Evolutionary conservation across 2,329 filamentous ascomycete genomes (phyloP), one percentile per base, ranked within the genome.

Genomic region (Sporothrix brasiliensis): DNA sequence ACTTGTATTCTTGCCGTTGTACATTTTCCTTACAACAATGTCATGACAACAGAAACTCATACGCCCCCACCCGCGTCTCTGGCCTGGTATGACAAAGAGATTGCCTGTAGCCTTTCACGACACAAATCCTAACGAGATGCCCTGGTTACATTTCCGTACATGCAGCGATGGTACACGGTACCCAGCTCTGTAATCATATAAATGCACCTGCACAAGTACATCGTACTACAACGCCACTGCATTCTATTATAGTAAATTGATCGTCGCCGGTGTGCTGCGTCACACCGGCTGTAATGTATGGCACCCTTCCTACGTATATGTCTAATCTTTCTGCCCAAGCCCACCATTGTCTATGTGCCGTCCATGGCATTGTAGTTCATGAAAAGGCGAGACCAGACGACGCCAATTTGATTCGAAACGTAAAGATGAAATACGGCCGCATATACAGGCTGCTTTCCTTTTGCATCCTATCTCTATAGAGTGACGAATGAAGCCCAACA

Each of bases 91-190:
- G 34, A 16, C 34, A 14, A 41, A 9, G n/a, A 60, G 30, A 11
- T 34, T 6, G 10, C 54, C n/a, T 11, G 6, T 11, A 21, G 19
- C 3, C 11, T n/a, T 21, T 6, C 54, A 41, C 4, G 14, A 14
- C 16, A 58, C 54, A 58, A 16, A 41, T 58, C 58, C 58, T 63
- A 27, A 47, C 58, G 39, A 44, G 39, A 47, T 63, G 39, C 58
- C 39, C 41, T 47, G 58, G 24, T 30, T 63, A 21, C 54, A 39
- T 4, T 19, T 58, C 30, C 16, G 16, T 58, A 41, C 16, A 58
- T 58, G 30, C 54, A 58, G 16, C 7, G n/a, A 41, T 16, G 16
- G 9, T 16, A 58, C 27, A 39, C 30, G 19, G 39, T 27, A 60
- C 56, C 21, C 56, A 19, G 34, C n/a, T 61, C 58, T 19, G 39